Evolutionary conservation across 148 eudicot species (phyloP).

Genomic region (Suaeda aralocaspica): DNA sequence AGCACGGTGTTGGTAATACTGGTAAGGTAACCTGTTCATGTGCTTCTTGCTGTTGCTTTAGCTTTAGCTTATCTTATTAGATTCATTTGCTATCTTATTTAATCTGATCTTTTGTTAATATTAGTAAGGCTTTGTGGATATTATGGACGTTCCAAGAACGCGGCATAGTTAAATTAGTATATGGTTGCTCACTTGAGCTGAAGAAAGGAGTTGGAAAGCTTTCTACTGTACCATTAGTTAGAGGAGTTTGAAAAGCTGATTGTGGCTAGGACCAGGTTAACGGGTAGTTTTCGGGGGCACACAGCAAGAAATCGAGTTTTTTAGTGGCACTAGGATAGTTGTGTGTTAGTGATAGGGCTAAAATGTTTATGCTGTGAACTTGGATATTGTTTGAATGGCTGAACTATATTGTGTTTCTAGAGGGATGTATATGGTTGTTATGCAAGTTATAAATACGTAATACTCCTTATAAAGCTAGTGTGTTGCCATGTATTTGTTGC

Average conservation of each 20-base stretch:
- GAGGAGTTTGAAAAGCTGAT: neutral
- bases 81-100: neutral
- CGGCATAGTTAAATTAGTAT: neutral
- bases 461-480: no score
- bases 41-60: neutral
- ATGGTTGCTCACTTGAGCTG: neutral
- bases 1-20: slow-evolving; percentile 48
- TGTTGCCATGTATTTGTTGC: no score
- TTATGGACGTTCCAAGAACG: neutral
- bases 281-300: neutral
- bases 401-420: neutral
- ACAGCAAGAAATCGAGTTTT: neutral
- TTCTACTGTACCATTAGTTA: no score
- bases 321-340: neutral
- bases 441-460: no score
- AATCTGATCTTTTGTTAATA: neutral
- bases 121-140: neutral
- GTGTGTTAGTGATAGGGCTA: neutral
- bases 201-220: neutral
- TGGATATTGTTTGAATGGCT: neutral
- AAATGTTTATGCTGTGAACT: neutral
- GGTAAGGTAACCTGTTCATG: slow-evolving; percentile 57
- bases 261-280: neutral
- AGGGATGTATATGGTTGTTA: no score
- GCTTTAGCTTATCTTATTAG: neutral